Conservation (phyloP, 2,329 filamentous ascomycete species). For the Neofusicoccum laricinum region DNA sequence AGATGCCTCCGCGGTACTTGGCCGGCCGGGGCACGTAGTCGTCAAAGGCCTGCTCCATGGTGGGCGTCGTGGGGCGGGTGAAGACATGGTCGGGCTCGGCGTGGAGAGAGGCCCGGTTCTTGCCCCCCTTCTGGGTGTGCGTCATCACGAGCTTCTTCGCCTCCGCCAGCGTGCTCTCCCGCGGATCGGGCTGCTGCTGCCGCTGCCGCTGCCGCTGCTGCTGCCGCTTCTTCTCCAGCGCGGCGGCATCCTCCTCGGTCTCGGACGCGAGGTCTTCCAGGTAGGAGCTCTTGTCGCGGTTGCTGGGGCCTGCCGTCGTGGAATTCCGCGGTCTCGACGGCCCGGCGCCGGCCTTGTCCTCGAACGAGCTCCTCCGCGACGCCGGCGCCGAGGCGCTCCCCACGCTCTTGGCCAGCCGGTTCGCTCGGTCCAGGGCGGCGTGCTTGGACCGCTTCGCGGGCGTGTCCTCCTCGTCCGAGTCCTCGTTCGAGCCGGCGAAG, state of each 20-base stretch:
- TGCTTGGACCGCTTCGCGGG: constrained; percentile 33
- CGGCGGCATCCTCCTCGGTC: constrained; percentile 20
- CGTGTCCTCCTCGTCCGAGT: constrained; percentile 34
- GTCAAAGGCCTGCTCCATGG: constrained; percentile 48
- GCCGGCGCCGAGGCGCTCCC: constrained; percentile 30
- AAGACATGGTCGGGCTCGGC: neutral
- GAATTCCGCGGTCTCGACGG: neutral
- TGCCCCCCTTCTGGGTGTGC: constrained; percentile 29
- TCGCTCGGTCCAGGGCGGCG: constrained; percentile 33
- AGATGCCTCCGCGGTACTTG: constrained; percentile 69
- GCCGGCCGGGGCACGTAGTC: constrained; percentile 65
- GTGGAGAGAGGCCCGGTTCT: neutral
- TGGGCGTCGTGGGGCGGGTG: constrained; percentile 50
- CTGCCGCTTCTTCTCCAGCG: constrained; percentile 17
- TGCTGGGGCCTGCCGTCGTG: neutral
- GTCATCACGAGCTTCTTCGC: constrained; percentile 45
- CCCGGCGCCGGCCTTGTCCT: constrained; percentile 15
- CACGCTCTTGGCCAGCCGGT: constrained; percentile 32
- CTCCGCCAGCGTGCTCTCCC: constrained; percentile 35
- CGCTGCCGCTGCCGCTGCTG: neutral
- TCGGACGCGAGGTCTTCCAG: neutral
- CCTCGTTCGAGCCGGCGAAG: constrained; percentile 24
- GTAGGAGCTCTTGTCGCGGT: neutral
- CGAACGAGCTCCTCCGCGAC: constrained; percentile 35
- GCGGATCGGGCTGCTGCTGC: constrained; percentile 19